Percentiles rank a stretch among this genome's conserved stretches.
phyloP scores from a whole-genome alignment of 768 basidiomycete species.

The Pilatotrama ljubarskyi region DNA sequence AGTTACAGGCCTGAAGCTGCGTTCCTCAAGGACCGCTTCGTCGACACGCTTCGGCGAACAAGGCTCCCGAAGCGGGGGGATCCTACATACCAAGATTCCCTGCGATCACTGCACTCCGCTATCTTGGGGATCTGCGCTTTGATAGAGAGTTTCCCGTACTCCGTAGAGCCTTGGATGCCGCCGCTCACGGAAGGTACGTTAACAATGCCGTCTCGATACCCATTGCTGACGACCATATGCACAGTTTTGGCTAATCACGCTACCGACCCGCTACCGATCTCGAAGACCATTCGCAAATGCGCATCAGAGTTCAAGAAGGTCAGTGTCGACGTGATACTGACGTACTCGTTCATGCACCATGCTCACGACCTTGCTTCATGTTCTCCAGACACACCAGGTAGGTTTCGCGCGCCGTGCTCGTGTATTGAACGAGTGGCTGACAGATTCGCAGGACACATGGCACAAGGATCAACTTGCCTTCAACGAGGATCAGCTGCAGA shows the following conservation, averaged over 20 bases:
- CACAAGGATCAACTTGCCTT: constrained; percentile 85
- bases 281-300: constrained; percentile 83
- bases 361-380: constrained; percentile 1
- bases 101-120: constrained; percentile 75
- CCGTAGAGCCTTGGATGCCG: constrained; percentile 54
- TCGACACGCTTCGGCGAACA: constrained; percentile 57
- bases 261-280: constrained; percentile 86
- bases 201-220: neutral
- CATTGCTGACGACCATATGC: constrained; percentile 6
- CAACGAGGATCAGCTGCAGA: constrained; percentile 87
- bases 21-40: constrained; percentile 73
- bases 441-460: constrained; percentile 73
- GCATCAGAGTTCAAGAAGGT: constrained; percentile 87
- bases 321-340: constrained; percentile 24
- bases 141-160: constrained; percentile 59
- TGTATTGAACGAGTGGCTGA: constrained; percentile 6
- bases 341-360: neutral
- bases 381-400: constrained; percentile 39
- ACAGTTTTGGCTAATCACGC: constrained; percentile 75
- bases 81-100: constrained; percentile 66
- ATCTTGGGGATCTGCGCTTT: constrained; percentile 51
- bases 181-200: constrained; percentile 68
- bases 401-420: neutral
- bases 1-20: neutral
- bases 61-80: constrained; percentile 70